phyloP scores from a whole-genome alignment of 805 yeast species.

The Saccharomyces eubayanus region DNA sequence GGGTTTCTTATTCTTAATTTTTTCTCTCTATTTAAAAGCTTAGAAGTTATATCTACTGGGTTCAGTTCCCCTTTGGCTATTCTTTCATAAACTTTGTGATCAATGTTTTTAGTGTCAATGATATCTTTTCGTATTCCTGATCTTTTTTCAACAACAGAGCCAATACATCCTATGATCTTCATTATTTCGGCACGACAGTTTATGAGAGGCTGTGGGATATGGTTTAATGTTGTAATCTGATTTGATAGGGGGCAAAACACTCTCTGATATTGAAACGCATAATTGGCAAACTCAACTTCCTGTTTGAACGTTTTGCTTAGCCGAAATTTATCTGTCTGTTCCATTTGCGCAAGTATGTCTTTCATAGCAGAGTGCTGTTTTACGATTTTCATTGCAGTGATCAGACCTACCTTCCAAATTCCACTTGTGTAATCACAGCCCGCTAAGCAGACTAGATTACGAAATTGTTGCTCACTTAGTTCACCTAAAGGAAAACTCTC shows the following conservation, averaged over 20 bases:
- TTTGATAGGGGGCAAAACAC: constrained; percentile 60
- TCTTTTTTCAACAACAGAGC: constrained; percentile 26
- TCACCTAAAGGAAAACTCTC: constrained; percentile 40
- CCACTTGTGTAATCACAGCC: constrained; percentile 96
- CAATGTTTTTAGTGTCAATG: constrained; percentile 29
- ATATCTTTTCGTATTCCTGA: constrained; percentile 14
- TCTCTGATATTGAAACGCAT: constrained; percentile 75
- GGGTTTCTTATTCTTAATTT: constrained; percentile 5
- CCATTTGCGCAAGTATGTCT: constrained; percentile 44
- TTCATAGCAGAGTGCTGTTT: constrained; percentile 40
- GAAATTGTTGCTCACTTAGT: constrained; percentile 48
- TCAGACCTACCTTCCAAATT: constrained; percentile 65
- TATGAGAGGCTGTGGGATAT: constrained; percentile 36
- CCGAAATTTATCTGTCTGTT: constrained; percentile 46
- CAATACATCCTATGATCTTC: constrained; percentile 29
- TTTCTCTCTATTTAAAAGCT: constrained; percentile 26
- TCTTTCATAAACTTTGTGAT: constrained; percentile 40
- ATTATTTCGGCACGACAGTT: constrained; percentile 3
- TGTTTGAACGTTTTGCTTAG: constrained; percentile 49
- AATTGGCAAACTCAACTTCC: constrained; percentile 55
- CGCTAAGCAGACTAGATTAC: constrained; percentile 71
- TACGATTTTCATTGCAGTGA: constrained; percentile 58
- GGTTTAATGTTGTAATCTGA: constrained; percentile 46
- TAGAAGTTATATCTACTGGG: constrained; percentile 42
- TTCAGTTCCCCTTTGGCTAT: constrained; percentile 60